Base-by-base conservation (phyloP, 2,329 filamentous ascomycete genomes). In the Parafenestella ontariensis region DNA sequence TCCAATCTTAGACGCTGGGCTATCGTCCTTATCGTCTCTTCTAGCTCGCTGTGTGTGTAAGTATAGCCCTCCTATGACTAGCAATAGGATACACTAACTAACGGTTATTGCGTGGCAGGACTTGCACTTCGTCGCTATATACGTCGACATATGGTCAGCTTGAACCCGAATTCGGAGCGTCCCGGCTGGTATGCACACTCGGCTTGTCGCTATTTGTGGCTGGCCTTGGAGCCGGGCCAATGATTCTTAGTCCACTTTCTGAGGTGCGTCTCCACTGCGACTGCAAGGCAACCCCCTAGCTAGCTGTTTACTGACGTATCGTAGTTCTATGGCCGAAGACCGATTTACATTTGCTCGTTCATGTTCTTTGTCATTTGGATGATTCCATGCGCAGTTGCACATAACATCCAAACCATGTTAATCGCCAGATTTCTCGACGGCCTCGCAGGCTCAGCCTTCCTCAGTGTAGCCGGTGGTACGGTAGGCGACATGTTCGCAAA, bases 101-200 rank as follows among this genome's bases (percentile, higher is more conserved):
- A 63, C 29, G 26, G 11, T 20, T 42, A 23, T 9, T 51, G 56
- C 15, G 24, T 24, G 43, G 47, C 65, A 92, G 89, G 49, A 96
- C 92, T 8, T 92, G 89, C 71, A 86, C 90, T 1, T 93, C 89
- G 43, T 95, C 92, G n/a, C 87, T 96, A 65, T 96, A 97, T 76
- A 94, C 92, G 0, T 86, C 86, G 11, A 95, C 90, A 0, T 97
- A 96, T 73, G 71, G 68, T 17, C 89, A 95, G 74, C 86, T 96
- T 76, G 86, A 88, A 58, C 77, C 81, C 23, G 90, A 96, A 54
- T 96, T 96, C 65, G 78, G 85, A 61, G 84, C 85, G 65, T 89
- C 89, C 0, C 83, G 85, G 51, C 80, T 91, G 45, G 83, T 96
- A 21, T 91, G 89, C 11, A 92, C 91, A 3, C 75, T 96, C 9